Conservation (phyloP, 768 basidiomycete genomes). For the Myochromella boudieri region DNA sequence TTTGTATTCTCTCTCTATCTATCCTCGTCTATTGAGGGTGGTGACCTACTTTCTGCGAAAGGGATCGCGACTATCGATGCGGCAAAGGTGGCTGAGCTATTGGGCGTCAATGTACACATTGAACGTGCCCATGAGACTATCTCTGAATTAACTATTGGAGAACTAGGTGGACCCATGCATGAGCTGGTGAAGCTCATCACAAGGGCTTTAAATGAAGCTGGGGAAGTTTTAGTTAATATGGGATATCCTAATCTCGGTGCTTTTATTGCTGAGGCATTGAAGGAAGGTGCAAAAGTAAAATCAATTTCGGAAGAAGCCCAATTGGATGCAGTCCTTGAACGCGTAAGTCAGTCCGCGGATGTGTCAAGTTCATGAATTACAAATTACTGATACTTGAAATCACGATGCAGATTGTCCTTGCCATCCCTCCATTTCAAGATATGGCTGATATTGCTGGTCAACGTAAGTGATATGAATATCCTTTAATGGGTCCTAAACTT, state of each 20-base stretch:
- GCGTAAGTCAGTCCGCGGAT: conserved; percentile 38
- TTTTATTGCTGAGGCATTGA: conserved; percentile 71
- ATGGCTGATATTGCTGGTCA: conserved; percentile 65
- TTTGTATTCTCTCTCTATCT: conserved; percentile 74
- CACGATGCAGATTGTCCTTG: conserved; percentile 60
- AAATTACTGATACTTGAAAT: conserved; percentile 10
- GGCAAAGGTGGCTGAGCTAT: conserved; percentile 67
- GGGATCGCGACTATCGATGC: conserved; percentile 59
- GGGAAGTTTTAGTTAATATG: conserved; percentile 52
- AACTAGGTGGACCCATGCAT: conserved; percentile 72
- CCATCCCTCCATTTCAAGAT: conserved; percentile 82
- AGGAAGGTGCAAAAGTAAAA: conserved; percentile 42
- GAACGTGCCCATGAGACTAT: conserved; percentile 72
- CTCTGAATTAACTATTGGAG: conserved; percentile 69
- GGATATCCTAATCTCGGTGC: conserved; percentile 73
- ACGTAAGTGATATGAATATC: conserved; percentile 47
- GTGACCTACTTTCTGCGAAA: conserved; percentile 62
- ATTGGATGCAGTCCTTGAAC: conserved; percentile 62
- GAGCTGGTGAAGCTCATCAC: conserved; percentile 72
- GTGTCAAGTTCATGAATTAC: background rate
- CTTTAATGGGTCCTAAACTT: background rate
- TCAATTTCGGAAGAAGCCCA: conserved; percentile 26
- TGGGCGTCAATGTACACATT: conserved; percentile 66
- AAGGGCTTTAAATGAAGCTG: conserved; percentile 69
- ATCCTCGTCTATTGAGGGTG: conserved; percentile 53